Conservation (phyloP, 306 rosid species). For the Glycine soja region DNA sequence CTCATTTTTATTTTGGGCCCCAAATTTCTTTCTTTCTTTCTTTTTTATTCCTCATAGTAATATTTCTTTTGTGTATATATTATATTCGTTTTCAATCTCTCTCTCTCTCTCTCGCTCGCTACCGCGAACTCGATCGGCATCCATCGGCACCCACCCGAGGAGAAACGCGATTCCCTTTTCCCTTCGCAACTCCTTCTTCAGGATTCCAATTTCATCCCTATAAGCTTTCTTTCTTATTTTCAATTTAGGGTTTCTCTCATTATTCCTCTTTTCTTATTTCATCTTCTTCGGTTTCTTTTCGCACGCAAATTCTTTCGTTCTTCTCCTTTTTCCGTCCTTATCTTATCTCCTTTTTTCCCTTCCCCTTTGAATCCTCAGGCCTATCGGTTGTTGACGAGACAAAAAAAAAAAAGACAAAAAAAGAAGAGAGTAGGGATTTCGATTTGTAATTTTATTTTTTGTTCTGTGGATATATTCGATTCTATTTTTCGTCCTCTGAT, state of each 20-base stretch:
- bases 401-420: neutral
- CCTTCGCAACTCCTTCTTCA: neutral
- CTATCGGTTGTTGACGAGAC: constrained; percentile 42
- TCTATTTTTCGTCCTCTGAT: constrained; percentile 39
- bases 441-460: constrained; percentile 36
- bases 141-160: constrained; percentile 41
- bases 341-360: neutral
- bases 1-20: too few relatives aligned
- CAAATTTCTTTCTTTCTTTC: too few relatives aligned
- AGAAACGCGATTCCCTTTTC: constrained; percentile 44
- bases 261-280: neutral
- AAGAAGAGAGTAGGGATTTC: constrained; percentile 30
- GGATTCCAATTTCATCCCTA: neutral
- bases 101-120: constrained; percentile 15
- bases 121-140: constrained; percentile 71
- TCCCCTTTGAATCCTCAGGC: constrained; percentile 22
- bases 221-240: neutral
- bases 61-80: neutral
- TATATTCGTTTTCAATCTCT: neutral
- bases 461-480: constrained; percentile 55
- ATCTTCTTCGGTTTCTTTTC: too few relatives aligned
- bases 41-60: too few relatives aligned
- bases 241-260: constrained; percentile 59
- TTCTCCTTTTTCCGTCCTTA: neutral
- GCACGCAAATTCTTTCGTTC: constrained; percentile 21